A percentile compares a stretch with the other conserved stretches of the same genome.
These are phyloP conservation scores for Colletotrichum kahawae DNA, from an alignment of 2,329 filamentous ascomycete species.

Conservation along the genomic window DNA sequence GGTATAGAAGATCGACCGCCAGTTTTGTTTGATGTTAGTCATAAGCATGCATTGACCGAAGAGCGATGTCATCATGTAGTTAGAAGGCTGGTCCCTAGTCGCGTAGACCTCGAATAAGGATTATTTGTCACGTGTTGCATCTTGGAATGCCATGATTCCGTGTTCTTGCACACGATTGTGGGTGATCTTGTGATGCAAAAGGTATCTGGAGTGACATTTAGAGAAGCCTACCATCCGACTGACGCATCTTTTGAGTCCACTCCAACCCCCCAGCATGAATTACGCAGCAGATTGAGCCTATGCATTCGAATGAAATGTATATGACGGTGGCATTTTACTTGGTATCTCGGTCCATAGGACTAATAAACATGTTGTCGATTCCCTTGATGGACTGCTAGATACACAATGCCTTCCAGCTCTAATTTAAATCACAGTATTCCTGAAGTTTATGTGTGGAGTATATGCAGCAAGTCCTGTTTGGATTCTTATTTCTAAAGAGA, in stretches of 20 bases:
- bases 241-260: background rate
- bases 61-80: background rate
- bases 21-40: background rate
- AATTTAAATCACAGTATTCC: background rate
- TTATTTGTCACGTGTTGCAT: background rate
- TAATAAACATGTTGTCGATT: background rate
- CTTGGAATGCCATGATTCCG: rapidly evolving
- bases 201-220: no score
- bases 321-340: background rate
- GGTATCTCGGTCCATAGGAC: background rate
- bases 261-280: background rate
- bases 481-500: background rate
- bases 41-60: background rate
- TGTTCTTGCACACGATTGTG: background rate
- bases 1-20: background rate
- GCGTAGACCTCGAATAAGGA: background rate
- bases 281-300: background rate
- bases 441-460: background rate
- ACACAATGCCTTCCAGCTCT: background rate
- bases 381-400: background rate
- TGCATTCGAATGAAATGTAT: background rate
- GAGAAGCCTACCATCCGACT: no score
- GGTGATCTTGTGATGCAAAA: background rate
- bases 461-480: background rate
- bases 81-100: background rate